Base-by-base conservation (phyloP, 2,329 filamentous ascomycete species). In the Fusarium zealandicum region DNA sequence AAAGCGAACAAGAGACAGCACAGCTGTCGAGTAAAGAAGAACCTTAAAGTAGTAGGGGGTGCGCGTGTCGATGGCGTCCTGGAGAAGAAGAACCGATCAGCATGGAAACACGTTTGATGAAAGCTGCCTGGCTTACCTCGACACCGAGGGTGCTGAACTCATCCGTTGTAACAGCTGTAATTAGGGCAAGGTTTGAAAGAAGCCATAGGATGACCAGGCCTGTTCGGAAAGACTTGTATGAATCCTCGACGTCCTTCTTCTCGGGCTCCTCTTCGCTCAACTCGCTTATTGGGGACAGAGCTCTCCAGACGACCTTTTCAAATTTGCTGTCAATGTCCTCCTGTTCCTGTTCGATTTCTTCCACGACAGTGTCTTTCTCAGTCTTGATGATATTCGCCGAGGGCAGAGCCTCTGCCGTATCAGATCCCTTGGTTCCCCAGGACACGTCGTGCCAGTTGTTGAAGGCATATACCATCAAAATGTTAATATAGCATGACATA, bases 401-500 rank as follows among this genome's bases (percentile, higher is more conserved):
- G 3, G 63, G 63, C 36, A 66, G 27, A 6, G 54, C 54, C 28
- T 64, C 63, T 1, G 63, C 55, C 0, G 57, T 35, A 22, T 66
- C 63, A 1, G 63, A 66, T 10, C 63, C 63, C 51, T 66, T 66
- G 8, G 63, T 66, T 42, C 63, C 63, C 63, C 63, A 66, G 0
- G 63, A 66, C 1, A 66, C 63, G 1, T 66, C 63, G 38, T 66
- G 63, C 63, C 63, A 66, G 41, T 66, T 66, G 51, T 66, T 66
- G 17, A 66, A 66, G 46, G 63, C 63, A 31, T 66, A 66, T 5
- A 66, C 63, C 63, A 66, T 66, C 8, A 66, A 55, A 3, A 66
- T 66, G 46, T 66, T 66, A 53, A 66, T 66, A n/a, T 66, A 66
- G 11, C 63, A 66, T 2, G 63, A 66, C 63, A 66, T 66, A 18